These are phyloP conservation scores for Beauveria sp. DNA, from an alignment of 2,329 filamentous ascomycete genomes.

Conservation along the genomic window DNA sequence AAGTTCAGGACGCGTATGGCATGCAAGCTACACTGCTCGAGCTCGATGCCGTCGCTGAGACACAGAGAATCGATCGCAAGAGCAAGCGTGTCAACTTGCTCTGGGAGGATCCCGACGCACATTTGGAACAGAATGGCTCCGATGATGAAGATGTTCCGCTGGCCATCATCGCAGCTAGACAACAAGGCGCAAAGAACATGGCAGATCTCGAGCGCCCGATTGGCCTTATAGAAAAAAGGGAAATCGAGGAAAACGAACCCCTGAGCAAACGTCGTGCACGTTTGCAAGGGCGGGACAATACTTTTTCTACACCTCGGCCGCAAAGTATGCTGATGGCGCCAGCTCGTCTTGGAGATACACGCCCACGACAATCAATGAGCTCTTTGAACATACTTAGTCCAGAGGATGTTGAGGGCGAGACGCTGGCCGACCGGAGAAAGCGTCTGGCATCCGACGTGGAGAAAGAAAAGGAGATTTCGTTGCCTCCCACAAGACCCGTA, in stretches of 20 bases:
- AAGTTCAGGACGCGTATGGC: conserved; percentile 53
- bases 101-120: conserved; percentile 67
- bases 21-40: conserved; percentile 86
- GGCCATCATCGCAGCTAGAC: conserved; percentile 63
- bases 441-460: conserved; percentile 49
- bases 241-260: conserved; percentile 89
- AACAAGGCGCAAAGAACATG: conserved; percentile 42
- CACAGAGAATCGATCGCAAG: conserved; percentile 68
- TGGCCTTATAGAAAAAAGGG: conserved; percentile 70
- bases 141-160: conserved; percentile 84
- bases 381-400: conserved; percentile 39
- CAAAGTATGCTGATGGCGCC: conserved; percentile 34
- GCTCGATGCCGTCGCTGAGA: conserved; percentile 81
- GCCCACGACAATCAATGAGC: conserved; percentile 17
- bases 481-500: conserved; percentile 50
- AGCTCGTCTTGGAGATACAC: conserved; percentile 10
- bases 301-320: conserved; percentile 33
- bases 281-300: conserved; percentile 55
- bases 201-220: conserved; percentile 56
- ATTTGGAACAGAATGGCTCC: conserved; percentile 35
- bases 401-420: conserved; percentile 54
- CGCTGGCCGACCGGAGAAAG: conserved; percentile 56
- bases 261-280: conserved; percentile 69
- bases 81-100: conserved; percentile 75
- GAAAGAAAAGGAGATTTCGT: conserved; percentile 36